These are phyloP conservation scores for Alternaria sp. DNA, from an alignment of 2,329 filamentous ascomycete genomes.

Conservation along the genomic window DNA sequence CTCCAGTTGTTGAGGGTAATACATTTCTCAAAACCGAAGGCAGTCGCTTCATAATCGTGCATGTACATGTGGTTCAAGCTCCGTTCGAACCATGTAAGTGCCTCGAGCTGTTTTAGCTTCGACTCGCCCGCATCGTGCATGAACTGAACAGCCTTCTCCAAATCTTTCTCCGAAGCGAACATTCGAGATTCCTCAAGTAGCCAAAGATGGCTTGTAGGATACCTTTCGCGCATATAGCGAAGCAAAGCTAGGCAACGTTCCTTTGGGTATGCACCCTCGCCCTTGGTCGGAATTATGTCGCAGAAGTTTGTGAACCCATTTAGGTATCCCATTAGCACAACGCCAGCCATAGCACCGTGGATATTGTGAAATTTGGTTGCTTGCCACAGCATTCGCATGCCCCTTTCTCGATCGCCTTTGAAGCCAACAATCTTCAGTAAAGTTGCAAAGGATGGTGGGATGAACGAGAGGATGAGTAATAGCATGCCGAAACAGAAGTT, in stretches of 20 bases:
- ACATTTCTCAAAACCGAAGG: constrained; percentile 72
- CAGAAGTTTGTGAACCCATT: constrained; percentile 85
- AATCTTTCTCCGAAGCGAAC: constrained; percentile 69
- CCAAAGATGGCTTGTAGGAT: constrained; percentile 87
- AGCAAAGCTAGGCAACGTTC: constrained; percentile 73
- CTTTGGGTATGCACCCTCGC: constrained; percentile 71
- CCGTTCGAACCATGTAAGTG: constrained; percentile 84
- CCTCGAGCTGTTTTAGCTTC: constrained; percentile 87
- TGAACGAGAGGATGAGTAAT: constrained; percentile 86
- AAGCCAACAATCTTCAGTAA: constrained; percentile 91
- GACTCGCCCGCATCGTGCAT: constrained; percentile 68
- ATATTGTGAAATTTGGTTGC: constrained; percentile 85
- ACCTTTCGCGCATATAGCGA: constrained; percentile 75
- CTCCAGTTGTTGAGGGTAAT: constrained; percentile 79
- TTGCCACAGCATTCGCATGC: constrained; percentile 88
- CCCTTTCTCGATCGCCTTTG: constrained; percentile 82
- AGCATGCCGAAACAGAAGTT: constrained; percentile 91
- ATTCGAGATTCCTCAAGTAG: constrained; percentile 85
- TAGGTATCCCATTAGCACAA: constrained; percentile 85
- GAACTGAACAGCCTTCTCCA: constrained; percentile 73
- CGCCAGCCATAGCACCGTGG: constrained; percentile 87
- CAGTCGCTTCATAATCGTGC: constrained; percentile 77
- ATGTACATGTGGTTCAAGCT: constrained; percentile 79
- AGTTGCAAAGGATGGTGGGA: constrained; percentile 88
- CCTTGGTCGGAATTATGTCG: constrained; percentile 78